Conservation (phyloP, 208 protist species). For the Trypanosoma boissoni region DNA sequence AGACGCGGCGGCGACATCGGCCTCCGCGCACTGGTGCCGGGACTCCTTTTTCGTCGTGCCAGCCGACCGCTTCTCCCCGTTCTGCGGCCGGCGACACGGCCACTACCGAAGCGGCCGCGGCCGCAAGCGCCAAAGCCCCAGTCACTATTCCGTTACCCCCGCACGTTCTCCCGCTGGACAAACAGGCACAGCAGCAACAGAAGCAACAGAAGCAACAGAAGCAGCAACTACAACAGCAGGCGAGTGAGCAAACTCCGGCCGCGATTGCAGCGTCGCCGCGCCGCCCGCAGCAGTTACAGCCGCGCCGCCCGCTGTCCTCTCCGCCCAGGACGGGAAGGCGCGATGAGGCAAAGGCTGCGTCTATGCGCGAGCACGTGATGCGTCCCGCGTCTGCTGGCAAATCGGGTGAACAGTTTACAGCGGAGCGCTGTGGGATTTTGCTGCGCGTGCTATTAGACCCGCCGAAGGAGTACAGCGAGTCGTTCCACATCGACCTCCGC, state of each 20-base stretch:
- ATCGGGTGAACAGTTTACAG: slow-evolving; percentile 4
- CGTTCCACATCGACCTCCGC: slow-evolving; percentile 55
- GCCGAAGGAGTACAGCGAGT: slow-evolving; percentile 52
- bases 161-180: no score
- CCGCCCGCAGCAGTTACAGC: background rate
- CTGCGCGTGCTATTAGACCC: slow-evolving; percentile 66
- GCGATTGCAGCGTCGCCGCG: no score
- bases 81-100: no score
- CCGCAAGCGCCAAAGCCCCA: no score
- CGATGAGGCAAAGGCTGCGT: no score
- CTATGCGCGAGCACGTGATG: slow-evolving; percentile 8
- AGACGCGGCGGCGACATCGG: slow-evolving; percentile 26
- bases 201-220: background rate
- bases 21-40: background rate
- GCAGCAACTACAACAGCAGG: background rate
- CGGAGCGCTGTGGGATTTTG: slow-evolving; percentile 45
- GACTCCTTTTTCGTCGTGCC: background rate
- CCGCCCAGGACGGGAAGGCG: no score
- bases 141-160: background rate
- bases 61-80: background rate
- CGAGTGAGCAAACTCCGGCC: background rate
- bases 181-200: background rate
- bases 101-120: no score
- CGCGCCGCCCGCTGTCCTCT: no score
- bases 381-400: background rate